Evolutionary conservation across 306 rosid species (phyloP).

Genomic region (Cucumis melo): DNA sequence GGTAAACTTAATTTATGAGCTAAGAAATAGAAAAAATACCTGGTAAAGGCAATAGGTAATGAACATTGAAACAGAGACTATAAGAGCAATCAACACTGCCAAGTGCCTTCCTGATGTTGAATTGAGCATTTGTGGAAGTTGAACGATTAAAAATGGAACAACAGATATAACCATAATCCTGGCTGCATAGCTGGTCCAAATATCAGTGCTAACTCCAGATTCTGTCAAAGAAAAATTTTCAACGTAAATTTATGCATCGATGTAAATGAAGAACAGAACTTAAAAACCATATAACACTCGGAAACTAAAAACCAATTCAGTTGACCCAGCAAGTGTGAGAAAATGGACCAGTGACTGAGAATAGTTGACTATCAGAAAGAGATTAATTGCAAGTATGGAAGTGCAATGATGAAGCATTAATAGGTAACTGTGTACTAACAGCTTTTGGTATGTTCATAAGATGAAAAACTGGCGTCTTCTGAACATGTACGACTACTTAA

Average conservation of each 20-base stretch:
- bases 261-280: neutral
- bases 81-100: constrained; percentile 67
- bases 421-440: neutral
- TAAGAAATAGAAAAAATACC: constrained; percentile 23
- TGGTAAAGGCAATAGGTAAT: constrained; percentile 66
- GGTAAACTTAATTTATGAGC: neutral
- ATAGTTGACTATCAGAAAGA: neutral
- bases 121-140: constrained; percentile 62
- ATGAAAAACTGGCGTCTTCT: neutral
- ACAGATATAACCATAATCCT: constrained; percentile 64
- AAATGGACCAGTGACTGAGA: neutral
- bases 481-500: neutral
- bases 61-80: constrained; percentile 38
- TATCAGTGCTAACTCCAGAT: constrained; percentile 93
- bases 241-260: neutral
- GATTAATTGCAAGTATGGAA: neutral
- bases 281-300: neutral
- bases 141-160: constrained; percentile 75
- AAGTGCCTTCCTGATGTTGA: constrained; percentile 63
- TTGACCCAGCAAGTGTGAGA: neutral
- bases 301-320: neutral
- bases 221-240: constrained; percentile 34
- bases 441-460: neutral
- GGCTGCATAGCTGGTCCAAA: constrained; percentile 89
- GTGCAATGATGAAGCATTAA: neutral